Base-by-base conservation (phyloP, 257 asterid species). In the Paraleonurus japonicus region DNA sequence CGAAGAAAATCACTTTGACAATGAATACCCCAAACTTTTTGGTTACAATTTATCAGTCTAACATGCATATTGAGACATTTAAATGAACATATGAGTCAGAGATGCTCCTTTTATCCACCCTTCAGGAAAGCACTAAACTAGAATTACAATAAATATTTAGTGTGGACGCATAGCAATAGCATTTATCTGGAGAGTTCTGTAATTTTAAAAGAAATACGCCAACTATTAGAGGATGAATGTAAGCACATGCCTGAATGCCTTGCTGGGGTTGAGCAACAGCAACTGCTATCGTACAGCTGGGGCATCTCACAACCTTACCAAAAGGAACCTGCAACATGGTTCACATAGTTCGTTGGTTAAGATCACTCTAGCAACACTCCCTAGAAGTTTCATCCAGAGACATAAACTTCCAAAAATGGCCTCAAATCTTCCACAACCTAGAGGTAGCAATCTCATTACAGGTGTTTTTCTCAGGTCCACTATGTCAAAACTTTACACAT, bases 211-310 rank as follows among this genome's bases (percentile, higher is more conserved):
- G 24, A n/a, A 23, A 57, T 4, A 16, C 12, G 33, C 16, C 47
- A 28, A 48, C 20, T 33, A 68, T 33, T 66, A 53, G 35, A 37
- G 47, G 58, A 69, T 17, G 35, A 47, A 71, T n/a, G 64, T 19
- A 55, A 61, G 68, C 4, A 81, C 85, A 43, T 87, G 79, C 98
- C 97, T 94, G 98, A 87, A 89, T 72, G 65, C 98, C 97, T 81
- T 94, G 89, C 77, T 91, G 98, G 53, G 97, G 98, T 79, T 91
- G 98, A 77, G 96, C 87, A 12, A 93, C 98, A 61, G 94, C 84
- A 63, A 88, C 79, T 20, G 98, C 92, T 76, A 91, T 75, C 87
- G 76, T 84, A 79, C 98, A 94, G 78, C 81, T 86, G 27, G 98
- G 98, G 87, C 98, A 94, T 55, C 87, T 76, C 66, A 94, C 94